phyloP scores from a whole-genome alignment of 1,139 yeast species.

The Geotrichum restrictum region DNA sequence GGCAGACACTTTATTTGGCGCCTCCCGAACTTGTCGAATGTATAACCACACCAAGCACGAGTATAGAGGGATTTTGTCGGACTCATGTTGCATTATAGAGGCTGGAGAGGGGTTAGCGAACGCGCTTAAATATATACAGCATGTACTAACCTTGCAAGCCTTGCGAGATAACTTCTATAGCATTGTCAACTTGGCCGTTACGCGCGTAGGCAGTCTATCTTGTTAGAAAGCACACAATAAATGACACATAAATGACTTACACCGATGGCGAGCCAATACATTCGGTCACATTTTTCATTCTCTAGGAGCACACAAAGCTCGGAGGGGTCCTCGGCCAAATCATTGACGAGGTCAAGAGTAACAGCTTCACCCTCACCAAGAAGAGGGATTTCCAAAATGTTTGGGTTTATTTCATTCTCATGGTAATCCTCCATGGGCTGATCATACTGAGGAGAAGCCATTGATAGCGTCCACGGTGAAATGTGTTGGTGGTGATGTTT shows the following conservation, averaged over 20 bases:
- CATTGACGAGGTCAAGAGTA: slow-evolving; percentile 50
- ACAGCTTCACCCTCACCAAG: slow-evolving; percentile 41
- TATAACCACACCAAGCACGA: slow-evolving; percentile 73
- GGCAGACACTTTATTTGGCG: slow-evolving; percentile 34
- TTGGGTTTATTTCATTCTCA: slow-evolving; percentile 24
- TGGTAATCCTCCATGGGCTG: slow-evolving; percentile 17
- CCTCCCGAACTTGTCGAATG: slow-evolving; percentile 47
- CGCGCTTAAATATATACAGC: not conserved
- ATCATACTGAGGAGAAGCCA: slow-evolving; percentile 19
- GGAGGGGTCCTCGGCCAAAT: slow-evolving; percentile 82
- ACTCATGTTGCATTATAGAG: slow-evolving; percentile 40
- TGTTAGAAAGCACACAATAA: not conserved
- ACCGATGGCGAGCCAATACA: slow-evolving; percentile 82
- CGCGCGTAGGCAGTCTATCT: slow-evolving; percentile 62
- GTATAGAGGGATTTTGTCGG: slow-evolving; percentile 54
- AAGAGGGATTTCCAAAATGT: slow-evolving; percentile 42
- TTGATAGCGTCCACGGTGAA: not conserved
- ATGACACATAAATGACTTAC: slow-evolving; percentile 23
- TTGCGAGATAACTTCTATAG: slow-evolving; percentile 57
- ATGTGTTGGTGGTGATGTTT: slow-evolving; percentile 7
- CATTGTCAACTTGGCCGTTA: slow-evolving; percentile 56
- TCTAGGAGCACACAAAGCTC: slow-evolving; percentile 75
- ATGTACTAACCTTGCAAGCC: slow-evolving; percentile 48
- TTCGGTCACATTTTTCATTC: slow-evolving; percentile 69
- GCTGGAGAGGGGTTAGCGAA: slow-evolving; percentile 15